Evolutionary conservation across 2,329 filamentous ascomycete species (phyloP).

Genomic region (Polychaeton citri): DNA sequence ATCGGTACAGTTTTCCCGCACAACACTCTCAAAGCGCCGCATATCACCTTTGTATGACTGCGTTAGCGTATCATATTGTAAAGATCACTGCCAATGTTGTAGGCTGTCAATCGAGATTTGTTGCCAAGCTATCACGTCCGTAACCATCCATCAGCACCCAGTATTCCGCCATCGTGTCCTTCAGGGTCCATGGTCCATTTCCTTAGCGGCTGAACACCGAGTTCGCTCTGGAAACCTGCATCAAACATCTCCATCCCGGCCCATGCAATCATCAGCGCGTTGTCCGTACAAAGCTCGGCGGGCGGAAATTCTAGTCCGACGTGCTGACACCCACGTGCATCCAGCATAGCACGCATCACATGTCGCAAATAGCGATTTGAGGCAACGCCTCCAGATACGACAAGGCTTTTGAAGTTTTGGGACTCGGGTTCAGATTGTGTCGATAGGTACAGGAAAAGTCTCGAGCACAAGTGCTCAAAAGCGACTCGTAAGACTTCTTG

Average conservation of each 20-base stretch:
- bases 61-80: no score
- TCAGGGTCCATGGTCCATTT: constrained; percentile 63
- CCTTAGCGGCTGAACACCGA: constrained; percentile 46
- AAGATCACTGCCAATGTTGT: no score
- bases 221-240: constrained; percentile 53
- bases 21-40: no score
- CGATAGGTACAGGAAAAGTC: constrained; percentile 45
- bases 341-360: constrained; percentile 44
- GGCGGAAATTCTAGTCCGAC: constrained; percentile 64
- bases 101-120: no score
- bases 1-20: no score
- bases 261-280: constrained; percentile 97
- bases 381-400: constrained; percentile 83
- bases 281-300: constrained; percentile 70
- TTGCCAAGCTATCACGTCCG: no score
- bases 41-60: no score
- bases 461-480: constrained; percentile 75
- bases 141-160: constrained; percentile 49
- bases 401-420: constrained; percentile 45
- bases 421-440: neutral
- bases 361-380: constrained; percentile 67
- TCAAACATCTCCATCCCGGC: constrained; percentile 83
- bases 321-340: constrained; percentile 50
- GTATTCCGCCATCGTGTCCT: constrained; percentile 50
- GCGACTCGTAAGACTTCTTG: constrained; percentile 61